Evolutionary conservation across 768 basidiomycete species (phyloP), one percentile per base, ranked within the genome.

Genomic region (Serendipita indica): DNA sequence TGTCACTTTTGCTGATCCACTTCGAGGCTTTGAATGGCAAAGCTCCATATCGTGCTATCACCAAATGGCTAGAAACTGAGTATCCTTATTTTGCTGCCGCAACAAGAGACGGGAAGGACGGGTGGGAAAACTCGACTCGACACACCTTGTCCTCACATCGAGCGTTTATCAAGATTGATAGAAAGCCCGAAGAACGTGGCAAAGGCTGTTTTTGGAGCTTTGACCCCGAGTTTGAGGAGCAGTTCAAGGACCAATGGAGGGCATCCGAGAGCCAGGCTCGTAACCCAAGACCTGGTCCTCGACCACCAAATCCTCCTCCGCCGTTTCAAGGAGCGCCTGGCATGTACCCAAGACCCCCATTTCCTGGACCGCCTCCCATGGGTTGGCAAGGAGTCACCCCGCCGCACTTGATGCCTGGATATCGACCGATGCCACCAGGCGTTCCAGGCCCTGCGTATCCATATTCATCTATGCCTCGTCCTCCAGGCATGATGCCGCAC

Each of bases 151-250:
- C 92, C 1, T 89, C 90, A 10, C 84, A 86, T 67, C 81, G 84
- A 49, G 90, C 89, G 0, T 99, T 99, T 72, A 76, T 87, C 68
- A 97, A 97, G 70, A 77, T 89, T 69, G 88, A 92, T 60, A 77
- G 89, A 30, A 84, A 82, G 62, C 80, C 82, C 3, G 86, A 89
- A 60, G 89, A 86, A 73, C 78, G 85, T 61, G 86, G 89, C 6
- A 96, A 94, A 69, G 93, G 92, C 1, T 90, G 84, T 63, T 89
- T 91, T 63, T 97, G 93, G 93, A 84, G 86, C 18, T 75, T 96
- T 32, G 92, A 94, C 65, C 82, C 84, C 41, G 77, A 80, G 58
- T 76, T 76, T 67, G 78, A 82, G 57, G 82, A 81, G 60, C 74
- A 74, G 33, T 78, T 89, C 41, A 81, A 83, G 67, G 84, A 85